These are phyloP conservation scores for Cutaneotrichosporon cyanovorans DNA, from an alignment of 1,284 basidiomycete genomes.

Conservation along the genomic window DNA sequence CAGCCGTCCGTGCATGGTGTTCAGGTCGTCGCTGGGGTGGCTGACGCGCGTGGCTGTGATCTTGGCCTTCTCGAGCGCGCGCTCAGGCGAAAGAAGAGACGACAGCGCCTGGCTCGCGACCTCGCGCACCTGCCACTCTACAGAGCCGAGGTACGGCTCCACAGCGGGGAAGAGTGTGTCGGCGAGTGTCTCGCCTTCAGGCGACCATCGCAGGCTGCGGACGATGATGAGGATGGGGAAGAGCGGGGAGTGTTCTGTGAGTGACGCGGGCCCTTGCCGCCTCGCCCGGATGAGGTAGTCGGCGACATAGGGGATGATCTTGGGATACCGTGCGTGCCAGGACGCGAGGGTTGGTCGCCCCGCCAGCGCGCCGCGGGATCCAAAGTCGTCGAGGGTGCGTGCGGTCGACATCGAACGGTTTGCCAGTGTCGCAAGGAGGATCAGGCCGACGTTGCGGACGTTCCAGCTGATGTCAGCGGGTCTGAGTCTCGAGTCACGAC, in stretches of 20 bases:
- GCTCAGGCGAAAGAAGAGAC: constrained; percentile 25
- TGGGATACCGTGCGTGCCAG: constrained; percentile 35
- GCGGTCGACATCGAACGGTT: constrained; percentile 32
- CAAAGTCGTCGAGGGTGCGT: constrained; percentile 26
- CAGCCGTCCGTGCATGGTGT: constrained; percentile 32
- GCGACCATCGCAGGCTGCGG: constrained; percentile 32
- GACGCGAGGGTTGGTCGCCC: constrained; percentile 29
- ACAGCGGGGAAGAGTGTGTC: constrained; percentile 19
- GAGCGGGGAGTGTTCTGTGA: constrained; percentile 31
- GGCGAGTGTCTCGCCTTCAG: constrained; percentile 20
- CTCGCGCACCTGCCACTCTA: constrained; percentile 38
- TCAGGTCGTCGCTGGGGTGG: constrained; percentile 15
- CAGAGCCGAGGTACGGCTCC: constrained; percentile 22
- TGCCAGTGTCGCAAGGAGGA: constrained; percentile 41
- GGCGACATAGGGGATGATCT: constrained; percentile 29
- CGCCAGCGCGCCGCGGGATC: constrained; percentile 24
- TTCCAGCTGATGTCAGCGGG: constrained; percentile 36
- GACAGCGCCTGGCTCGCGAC: constrained; percentile 40
- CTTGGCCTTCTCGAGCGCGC: constrained; percentile 18
- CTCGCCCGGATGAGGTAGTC: constrained; percentile 13
- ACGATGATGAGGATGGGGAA: constrained; percentile 43
- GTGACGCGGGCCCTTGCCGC: constrained; percentile 2
- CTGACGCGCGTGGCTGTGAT: constrained; percentile 7
- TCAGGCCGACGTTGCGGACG: constrained; percentile 43
- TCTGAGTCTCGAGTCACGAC: constrained; percentile 5